phyloP scores from a whole-genome alignment of 2,329 filamentous ascomycete genomes.

The Penicillium italicum region DNA sequence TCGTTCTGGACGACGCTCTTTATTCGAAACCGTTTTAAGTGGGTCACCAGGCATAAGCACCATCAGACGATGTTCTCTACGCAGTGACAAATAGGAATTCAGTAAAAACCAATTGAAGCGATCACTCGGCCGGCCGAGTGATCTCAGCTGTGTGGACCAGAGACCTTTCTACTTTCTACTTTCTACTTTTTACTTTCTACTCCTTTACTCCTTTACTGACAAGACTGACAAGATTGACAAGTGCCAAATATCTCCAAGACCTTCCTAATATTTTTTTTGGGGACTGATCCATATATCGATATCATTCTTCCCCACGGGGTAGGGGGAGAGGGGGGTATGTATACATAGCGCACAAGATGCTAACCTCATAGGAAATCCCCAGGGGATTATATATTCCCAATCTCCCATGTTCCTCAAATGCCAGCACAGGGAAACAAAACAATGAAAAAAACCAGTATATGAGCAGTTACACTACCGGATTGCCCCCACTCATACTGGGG shows the following conservation, averaged over 20 bases:
- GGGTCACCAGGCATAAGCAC: neutral
- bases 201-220: no score
- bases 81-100: neutral
- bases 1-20: neutral
- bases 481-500: constrained; percentile 27
- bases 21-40: neutral
- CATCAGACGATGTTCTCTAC: neutral
- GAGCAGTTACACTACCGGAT: constrained; percentile 3
- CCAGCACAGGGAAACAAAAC: neutral
- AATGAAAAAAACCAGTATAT: no score
- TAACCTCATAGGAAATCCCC: neutral
- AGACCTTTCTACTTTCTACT: neutral
- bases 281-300: neutral
- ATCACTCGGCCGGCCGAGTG: constrained; percentile 1
- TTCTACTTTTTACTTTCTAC: neutral
- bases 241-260: neutral
- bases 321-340: neutral
- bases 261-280: neutral
- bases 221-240: neutral
- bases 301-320: neutral
- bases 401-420: neutral
- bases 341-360: neutral
- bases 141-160: no score
- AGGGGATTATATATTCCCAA: neutral
- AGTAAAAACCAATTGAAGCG: neutral